Conservation (phyloP, 75 land plant species). For the Selaginella moellendorffii region DNA sequence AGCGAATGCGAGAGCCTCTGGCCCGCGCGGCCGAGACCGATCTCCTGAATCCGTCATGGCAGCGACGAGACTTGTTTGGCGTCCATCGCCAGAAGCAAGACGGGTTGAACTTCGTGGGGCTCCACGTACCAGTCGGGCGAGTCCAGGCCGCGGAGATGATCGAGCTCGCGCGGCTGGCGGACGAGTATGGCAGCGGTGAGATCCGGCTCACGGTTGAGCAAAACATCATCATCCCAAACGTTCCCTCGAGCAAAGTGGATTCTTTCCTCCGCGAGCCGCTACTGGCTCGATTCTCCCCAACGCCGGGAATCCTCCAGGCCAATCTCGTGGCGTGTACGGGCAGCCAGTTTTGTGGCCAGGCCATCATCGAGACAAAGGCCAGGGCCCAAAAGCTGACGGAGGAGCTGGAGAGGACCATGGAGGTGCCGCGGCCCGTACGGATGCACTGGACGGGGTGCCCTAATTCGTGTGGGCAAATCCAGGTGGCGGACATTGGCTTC, state of each 20-base stretch:
- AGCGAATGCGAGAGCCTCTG: neutral
- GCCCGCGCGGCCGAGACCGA: neutral
- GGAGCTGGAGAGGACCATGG: constrained; percentile 6
- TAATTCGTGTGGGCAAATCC: constrained; percentile 3
- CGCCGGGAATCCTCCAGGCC: neutral
- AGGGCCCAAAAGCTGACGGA: constrained; percentile 1
- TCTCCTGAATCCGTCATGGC: neutral
- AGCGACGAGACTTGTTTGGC: neutral
- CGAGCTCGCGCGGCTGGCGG: constrained; percentile 1
- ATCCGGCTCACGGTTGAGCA: neutral
- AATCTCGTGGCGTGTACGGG: constrained; percentile 2
- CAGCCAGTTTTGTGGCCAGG: constrained; percentile 3
- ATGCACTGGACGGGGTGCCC: constrained; percentile 3
- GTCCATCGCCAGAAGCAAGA: neutral
- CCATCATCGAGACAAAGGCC: constrained; percentile 7
- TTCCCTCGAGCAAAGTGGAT: neutral
- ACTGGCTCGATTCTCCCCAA: neutral
- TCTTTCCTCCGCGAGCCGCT: neutral
- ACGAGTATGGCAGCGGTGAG: constrained; percentile 4
- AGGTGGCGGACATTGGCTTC: constrained; percentile 7
- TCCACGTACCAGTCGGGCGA: neutral
- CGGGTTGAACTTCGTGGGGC: neutral
- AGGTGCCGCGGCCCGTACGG: neutral
- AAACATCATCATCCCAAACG: constrained; percentile 2
- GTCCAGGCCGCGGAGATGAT: constrained; percentile 2